These are phyloP conservation scores for Orbilia ellipsospora DNA, from an alignment of 2,329 filamentous ascomycete genomes.

Conservation along the genomic window DNA sequence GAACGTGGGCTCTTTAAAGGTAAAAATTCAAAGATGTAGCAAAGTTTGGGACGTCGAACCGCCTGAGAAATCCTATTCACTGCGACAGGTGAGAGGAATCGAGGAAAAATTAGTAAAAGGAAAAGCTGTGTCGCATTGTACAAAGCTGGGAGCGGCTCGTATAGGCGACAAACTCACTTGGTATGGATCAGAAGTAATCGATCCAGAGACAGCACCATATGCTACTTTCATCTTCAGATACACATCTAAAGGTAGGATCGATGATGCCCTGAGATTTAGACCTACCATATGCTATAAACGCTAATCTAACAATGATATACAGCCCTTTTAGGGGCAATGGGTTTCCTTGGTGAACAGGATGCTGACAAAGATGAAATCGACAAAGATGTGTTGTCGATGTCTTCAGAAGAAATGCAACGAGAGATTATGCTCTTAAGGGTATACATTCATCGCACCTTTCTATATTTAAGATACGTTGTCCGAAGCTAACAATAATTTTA, in stretches of 20 bases:
- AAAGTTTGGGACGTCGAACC: background rate
- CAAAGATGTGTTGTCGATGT: conserved; percentile 6
- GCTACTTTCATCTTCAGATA: conserved; percentile 26
- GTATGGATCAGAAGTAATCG: too few relatives aligned
- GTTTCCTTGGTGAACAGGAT: conserved; percentile 12
- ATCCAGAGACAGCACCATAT: background rate
- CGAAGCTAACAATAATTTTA: background rate
- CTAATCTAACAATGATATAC: too few relatives aligned
- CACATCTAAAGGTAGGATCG: conserved; percentile 23
- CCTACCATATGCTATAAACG: too few relatives aligned
- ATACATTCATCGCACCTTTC: background rate
- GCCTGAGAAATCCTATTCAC: background rate
- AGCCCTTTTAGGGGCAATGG: conserved; percentile 20
- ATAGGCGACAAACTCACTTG: too few relatives aligned
- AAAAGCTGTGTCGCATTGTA: conserved; percentile 11
- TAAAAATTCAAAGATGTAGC: background rate
- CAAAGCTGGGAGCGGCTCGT: background rate
- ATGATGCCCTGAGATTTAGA: too few relatives aligned
- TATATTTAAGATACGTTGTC: background rate
- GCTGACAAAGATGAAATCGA: conserved; percentile 6
- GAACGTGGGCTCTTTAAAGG: conserved; percentile 2
- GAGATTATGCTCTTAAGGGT: conserved; percentile 33
- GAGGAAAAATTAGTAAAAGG: conserved; percentile 19
- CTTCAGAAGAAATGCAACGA: background rate
- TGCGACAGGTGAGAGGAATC: background rate